Percentiles rank a stretch among this genome's conserved stretches.
Evolutionary conservation across 108 stramenopile genomes (phyloP).

Genomic region (Seminavis robusta): DNA sequence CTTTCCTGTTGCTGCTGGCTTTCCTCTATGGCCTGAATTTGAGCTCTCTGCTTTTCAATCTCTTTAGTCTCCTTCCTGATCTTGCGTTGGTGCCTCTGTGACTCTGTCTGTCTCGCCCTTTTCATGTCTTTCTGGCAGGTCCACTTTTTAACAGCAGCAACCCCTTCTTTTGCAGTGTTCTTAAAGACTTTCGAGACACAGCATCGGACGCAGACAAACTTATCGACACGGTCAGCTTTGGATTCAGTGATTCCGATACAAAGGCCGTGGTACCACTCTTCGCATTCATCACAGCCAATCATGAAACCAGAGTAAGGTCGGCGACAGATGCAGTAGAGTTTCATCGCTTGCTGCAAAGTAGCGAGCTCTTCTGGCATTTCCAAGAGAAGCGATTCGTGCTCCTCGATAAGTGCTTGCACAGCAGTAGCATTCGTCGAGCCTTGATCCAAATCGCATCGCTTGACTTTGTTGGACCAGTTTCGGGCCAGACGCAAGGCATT

Average conservation of each 20-base stretch:
- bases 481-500: conserved; percentile 42
- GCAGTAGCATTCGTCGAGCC: conserved; percentile 29
- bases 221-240: conserved; percentile 67
- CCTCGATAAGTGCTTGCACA: conserved; percentile 56
- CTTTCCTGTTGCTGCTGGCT: too few relatives aligned
- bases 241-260: conserved; percentile 82
- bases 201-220: conserved; percentile 79
- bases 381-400: conserved; percentile 60
- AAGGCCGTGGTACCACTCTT: conserved; percentile 93
- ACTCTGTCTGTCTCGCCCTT: conserved; percentile 54
- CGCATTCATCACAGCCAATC: conserved; percentile 92
- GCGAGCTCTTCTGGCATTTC: conserved; percentile 66
- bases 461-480: conserved; percentile 57
- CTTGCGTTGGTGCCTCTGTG: conserved; percentile 69
- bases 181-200: conserved; percentile 49
- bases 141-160: conserved; percentile 65
- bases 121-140: conserved; percentile 53
- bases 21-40: conserved; percentile 7
- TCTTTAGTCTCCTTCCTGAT: conserved; percentile 63
- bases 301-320: conserved; percentile 94
- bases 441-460: conserved; percentile 39
- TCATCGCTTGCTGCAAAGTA: conserved; percentile 52
- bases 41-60: conserved; percentile 41
- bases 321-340: conserved; percentile 87
- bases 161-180: conserved; percentile 33